These are phyloP conservation scores for Cryptococcus sp. DNA, from an alignment of 1,284 basidiomycete species.

Conservation along the genomic window DNA sequence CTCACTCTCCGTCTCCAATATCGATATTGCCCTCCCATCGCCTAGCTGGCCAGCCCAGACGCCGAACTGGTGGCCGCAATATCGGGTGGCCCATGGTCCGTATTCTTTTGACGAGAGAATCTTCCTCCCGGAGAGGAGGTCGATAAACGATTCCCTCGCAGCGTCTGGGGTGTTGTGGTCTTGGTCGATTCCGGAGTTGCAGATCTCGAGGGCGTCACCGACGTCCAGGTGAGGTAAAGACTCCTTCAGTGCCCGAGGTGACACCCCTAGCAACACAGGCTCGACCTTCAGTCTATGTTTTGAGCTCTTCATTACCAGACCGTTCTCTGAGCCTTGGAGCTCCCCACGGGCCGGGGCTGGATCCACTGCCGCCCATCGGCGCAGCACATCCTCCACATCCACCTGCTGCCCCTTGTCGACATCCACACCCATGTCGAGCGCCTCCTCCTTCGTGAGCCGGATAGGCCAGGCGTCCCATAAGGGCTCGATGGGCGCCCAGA, in stretches of 20 bases:
- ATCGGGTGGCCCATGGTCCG: conserved; percentile 82
- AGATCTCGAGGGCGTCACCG: conserved; percentile 66
- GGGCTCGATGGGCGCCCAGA: conserved; percentile 77
- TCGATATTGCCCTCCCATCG: conserved; percentile 86
- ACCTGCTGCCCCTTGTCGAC: conserved; percentile 42
- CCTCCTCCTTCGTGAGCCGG: conserved; percentile 62
- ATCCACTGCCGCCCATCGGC: conserved; percentile 42
- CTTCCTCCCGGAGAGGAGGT: conserved; percentile 75
- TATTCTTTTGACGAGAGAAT: conserved; percentile 64
- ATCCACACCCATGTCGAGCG: conserved; percentile 62
- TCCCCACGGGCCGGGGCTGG: conserved; percentile 11
- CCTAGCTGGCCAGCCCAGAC: conserved; percentile 94
- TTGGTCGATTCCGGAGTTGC: conserved; percentile 17
- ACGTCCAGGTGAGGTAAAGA: conserved; percentile 82
- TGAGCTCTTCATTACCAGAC: conserved; percentile 30
- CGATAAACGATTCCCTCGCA: conserved; percentile 67
- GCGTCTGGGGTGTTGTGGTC: conserved; percentile 17
- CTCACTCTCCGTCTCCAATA: conserved; percentile 70
- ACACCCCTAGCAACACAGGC: conserved; percentile 63
- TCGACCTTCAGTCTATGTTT: conserved; percentile 57
- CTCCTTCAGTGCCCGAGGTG: conserved; percentile 65
- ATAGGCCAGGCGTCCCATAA: conserved; percentile 83
- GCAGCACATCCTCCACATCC: conserved; percentile 59
- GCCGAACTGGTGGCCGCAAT: conserved; percentile 87
- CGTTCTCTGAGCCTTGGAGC: conserved; percentile 14